Base-by-base conservation (phyloP, 768 basidiomycete species). In the Dendrothele bispora region DNA sequence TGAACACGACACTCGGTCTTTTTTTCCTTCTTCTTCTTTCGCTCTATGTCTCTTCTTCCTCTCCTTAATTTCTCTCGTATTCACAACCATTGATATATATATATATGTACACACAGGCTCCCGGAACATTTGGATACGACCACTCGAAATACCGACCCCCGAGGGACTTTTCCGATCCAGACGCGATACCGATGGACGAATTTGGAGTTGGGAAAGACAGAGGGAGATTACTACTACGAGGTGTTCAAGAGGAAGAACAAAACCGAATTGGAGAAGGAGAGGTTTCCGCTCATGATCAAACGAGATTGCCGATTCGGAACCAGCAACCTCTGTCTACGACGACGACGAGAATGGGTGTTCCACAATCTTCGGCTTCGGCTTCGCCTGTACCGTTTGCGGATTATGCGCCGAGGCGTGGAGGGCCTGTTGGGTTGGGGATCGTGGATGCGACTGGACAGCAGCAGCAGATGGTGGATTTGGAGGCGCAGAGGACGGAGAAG, bases 71-170 rank as follows among this genome's bases (percentile, higher is more conserved):
- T n/a, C n/a, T 43, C 30, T 29, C 22, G 28, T 32, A 25, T 24
- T 54, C 27, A 17, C 27, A 41, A n/a, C 29, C 32, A 17, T 44
- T 47, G 55, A 46, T 48, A 41, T 30, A 12, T 14, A 18, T 45
- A 17, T 48, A 49, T 39, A 5, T 38, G 39, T 43, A 22, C 36
- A 22, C 49, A n/a, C n/a, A 89, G 88, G 86, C 88, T 15, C 87
- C 90, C 7, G 89, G 89, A 17, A 91, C 88, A 36, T 92, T 92
- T 63, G 88, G 84, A 4, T 91, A 74, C 61, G 84, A 91, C 57
- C 75, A 79, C 46, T 71, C 83, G 6, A 92, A 91, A 64, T 83
- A 84, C 56, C 80, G 82, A 7, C 72, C 74, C 8, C 69, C 71
- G 51, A 74, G 68, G 39, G 58, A 48, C 17, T 21, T 25, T 18